phyloP scores from a whole-genome alignment of 345 rosid species.

The Cardiospermum halicacabum region DNA sequence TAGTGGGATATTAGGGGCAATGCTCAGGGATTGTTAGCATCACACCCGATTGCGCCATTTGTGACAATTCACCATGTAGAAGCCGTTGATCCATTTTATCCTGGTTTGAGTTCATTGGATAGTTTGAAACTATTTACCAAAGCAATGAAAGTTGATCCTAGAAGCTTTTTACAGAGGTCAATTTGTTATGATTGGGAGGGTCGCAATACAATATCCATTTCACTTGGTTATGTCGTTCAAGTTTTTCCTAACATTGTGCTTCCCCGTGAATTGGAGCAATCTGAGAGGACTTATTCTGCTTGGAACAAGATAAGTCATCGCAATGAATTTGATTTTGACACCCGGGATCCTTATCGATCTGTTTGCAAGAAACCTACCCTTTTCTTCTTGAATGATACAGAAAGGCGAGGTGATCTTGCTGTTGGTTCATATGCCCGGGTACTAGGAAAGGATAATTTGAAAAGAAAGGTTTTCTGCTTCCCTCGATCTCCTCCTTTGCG shows the following conservation, averaged over 20 bases:
- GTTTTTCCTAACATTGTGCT: slow-evolving; percentile 60
- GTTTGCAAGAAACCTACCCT: slow-evolving; percentile 48
- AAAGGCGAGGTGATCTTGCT: slow-evolving; percentile 42
- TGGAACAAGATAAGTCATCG: slow-evolving; percentile 60
- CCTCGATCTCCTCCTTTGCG: slow-evolving; percentile 57
- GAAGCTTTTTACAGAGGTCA: slow-evolving; percentile 76
- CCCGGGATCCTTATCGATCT: slow-evolving; percentile 53
- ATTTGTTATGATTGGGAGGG: slow-evolving; percentile 65
- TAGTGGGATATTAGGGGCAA: slow-evolving; percentile 95
- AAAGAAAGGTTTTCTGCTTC: slow-evolving; percentile 72
- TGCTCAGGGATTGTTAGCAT: slow-evolving; percentile 67
- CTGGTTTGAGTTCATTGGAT: slow-evolving; percentile 60
- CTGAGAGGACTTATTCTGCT: slow-evolving; percentile 74
- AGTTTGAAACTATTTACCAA: slow-evolving; percentile 69
- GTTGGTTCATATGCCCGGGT: slow-evolving; percentile 51
- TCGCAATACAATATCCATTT: slow-evolving; percentile 51
- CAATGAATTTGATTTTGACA: slow-evolving; percentile 80
- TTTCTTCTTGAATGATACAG: slow-evolving; percentile 50
- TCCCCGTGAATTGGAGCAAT: slow-evolving; percentile 73
- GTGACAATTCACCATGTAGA: slow-evolving; percentile 86
- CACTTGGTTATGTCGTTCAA: slow-evolving; percentile 81
- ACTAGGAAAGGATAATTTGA: slow-evolving; percentile 49
- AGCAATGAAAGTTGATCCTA: slow-evolving; percentile 67
- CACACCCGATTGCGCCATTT: slow-evolving; percentile 87
- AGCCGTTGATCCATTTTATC: slow-evolving; percentile 78